Base-by-base conservation (phyloP, 176 grass and related monocot genomes). In the Ensete ventricosum region DNA sequence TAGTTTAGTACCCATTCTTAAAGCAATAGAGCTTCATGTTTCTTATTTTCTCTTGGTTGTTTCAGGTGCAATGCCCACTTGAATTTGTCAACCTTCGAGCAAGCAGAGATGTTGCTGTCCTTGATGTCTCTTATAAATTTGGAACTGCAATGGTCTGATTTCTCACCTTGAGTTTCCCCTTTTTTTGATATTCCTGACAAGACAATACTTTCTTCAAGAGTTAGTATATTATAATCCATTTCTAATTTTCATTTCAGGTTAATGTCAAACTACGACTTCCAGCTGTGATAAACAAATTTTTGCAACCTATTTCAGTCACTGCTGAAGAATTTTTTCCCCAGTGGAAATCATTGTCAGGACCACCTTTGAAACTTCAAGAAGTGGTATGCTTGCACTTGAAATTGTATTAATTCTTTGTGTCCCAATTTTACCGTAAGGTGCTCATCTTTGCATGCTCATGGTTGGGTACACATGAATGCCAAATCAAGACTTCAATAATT, bases 81-180 rank as follows among this genome's bases (percentile, higher is more conserved):
- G 90, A 99, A 81, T 58, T 94, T 86, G 82, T 83, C 8, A 99
- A 99, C 81, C 90, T 99, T 67, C 85, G 81, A 23, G 88, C 90
- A 62, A 99, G 95, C 78, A 94, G 90, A 91, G 95, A 99, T 85
- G 80, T 94, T 73, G 86, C 95, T 73, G 95, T 99, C 70, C 95
- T 99, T 72, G 95, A 99, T 89, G 91, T 99, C 86, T 99, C 90
- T 1, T 99, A 94, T 87, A 84, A 70, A 53, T 91, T 94, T 89
- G 95, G 95, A 81, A 77, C 84, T 89, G 79, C 86, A 73, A 22
- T 62, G 81, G 95, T 94, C 50, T 69, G 55, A 62, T 21, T 43
- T 82, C 27, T 77, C 78, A 69, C 50, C 53, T 76, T 76, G 11
- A 3, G 51, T 69, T 75, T 19, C 21, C 82, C 1, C 71, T 75